phyloP scores from a whole-genome alignment of 2,329 filamentous ascomycete species.

The Aspergillus chevalieri region DNA sequence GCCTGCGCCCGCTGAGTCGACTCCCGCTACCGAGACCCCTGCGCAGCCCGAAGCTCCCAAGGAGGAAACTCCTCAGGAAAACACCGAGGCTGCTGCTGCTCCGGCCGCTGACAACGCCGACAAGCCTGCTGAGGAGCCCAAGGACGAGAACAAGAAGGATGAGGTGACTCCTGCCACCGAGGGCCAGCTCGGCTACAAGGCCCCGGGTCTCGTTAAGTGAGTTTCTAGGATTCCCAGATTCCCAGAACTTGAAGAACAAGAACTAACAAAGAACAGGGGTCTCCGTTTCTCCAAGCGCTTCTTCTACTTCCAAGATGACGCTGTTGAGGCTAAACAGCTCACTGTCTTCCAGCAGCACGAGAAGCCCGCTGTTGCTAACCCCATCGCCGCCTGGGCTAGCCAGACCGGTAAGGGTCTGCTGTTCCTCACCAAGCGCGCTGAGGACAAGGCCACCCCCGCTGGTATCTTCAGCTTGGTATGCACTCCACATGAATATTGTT shows the following conservation, averaged over 20 bases:
- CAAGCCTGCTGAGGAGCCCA: slow-evolving; percentile 31
- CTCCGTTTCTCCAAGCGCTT: slow-evolving; percentile 87
- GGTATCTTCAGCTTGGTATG: slow-evolving; percentile 82
- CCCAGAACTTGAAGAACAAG: not conserved
- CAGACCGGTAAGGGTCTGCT: slow-evolving; percentile 94
- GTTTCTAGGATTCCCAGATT: slow-evolving; percentile 24
- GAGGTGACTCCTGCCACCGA: slow-evolving; percentile 69
- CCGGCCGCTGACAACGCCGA: slow-evolving; percentile 31
- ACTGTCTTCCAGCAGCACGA: slow-evolving; percentile 75
- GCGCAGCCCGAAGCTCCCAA: slow-evolving; percentile 26
- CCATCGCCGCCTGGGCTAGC: slow-evolving; percentile 79
- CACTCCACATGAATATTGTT: slow-evolving; percentile 8
- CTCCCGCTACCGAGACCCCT: slow-evolving; percentile 39
- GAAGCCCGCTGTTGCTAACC: slow-evolving; percentile 74
- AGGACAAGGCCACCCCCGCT: slow-evolving; percentile 73
- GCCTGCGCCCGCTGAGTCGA: slow-evolving; percentile 29
- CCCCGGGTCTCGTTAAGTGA: slow-evolving; percentile 82
- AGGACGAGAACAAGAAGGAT: slow-evolving; percentile 26
- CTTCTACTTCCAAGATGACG: slow-evolving; percentile 76
- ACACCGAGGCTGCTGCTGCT: slow-evolving; percentile 29
- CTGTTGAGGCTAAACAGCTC: slow-evolving; percentile 68
- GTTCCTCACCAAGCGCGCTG: slow-evolving; percentile 77
- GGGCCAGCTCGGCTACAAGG: slow-evolving; percentile 85
- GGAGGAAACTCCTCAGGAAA: slow-evolving; percentile 27
- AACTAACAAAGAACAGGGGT: slow-evolving; percentile 52